Base-by-base conservation (phyloP, 768 basidiomycete species). In the Gloeopeniophorella convolvens region DNA sequence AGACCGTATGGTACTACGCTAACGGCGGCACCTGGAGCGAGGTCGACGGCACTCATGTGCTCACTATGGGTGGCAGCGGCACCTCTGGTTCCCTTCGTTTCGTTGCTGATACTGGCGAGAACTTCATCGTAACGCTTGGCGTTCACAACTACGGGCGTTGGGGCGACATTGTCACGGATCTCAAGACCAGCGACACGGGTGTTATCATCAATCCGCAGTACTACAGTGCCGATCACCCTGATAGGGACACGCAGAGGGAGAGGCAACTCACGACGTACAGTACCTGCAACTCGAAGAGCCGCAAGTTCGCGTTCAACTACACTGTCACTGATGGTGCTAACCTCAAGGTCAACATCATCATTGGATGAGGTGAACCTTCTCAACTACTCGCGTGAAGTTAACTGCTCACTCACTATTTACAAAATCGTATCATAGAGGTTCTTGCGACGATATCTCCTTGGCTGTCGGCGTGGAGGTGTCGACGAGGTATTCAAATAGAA, bases 121-220 rank as follows among this genome's bases (percentile, higher is more conserved):
- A 39, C 10, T 65, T 69, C 63, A 42, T 69, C 23, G 54, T 68
- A 52, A 62, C 62, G 12, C 32, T 72, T 20, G 72, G 74, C 1
- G 62, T 72, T 21, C 66, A 73, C 62, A 68, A 68, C 61, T 63
- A 66, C 60, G 65, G 63, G 51, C 58, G 63, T 5, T 73, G 72
- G 72, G 60, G 62, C 59, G 70, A 72, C 52, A 63, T 67, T 33
- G 60, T 70, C 45, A 61, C 69, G 3, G 60, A 66, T 42, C 61
- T 71, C 30, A 21, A 13, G 5, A 20, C 8, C 16, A 31, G 21
- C 4, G 7, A 54, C 20, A 54, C 52, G 6, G 52, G 26, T 13
- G 23, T 43, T 16, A 4, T 31, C 33, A 43, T 44, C 11, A 42
- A 42, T 20, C 48, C 51, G 8, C 8, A 54, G 23, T 54, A 50